These are phyloP conservation scores for Wickerhamomyces queroliae DNA, from an alignment of 805 yeast species.

Conservation along the genomic window DNA sequence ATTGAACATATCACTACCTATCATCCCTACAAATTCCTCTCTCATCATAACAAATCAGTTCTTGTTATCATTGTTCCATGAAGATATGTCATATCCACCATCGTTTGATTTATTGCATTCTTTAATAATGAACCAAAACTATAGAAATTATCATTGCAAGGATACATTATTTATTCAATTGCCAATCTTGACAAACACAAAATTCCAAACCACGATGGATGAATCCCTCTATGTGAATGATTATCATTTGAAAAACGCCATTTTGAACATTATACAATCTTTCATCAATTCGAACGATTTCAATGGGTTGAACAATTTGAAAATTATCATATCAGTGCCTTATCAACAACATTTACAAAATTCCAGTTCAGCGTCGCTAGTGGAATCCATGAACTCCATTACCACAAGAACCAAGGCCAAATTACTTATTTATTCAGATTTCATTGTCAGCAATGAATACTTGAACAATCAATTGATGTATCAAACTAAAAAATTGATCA, in stretches of 20 bases:
- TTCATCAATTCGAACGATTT: constrained; percentile 13
- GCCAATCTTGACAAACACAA: constrained; percentile 16
- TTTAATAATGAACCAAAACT: constrained; percentile 11
- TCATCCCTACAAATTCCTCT: constrained; percentile 13
- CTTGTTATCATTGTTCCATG: constrained; percentile 12
- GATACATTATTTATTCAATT: constrained; percentile 20
- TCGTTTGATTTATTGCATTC: constrained; percentile 18
- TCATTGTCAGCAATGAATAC: background rate
- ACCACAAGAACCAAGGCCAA: too few species aligned
- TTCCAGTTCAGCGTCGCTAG: too few species aligned
- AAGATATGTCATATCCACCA: constrained; percentile 15
- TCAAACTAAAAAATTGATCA: background rate
- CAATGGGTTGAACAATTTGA: constrained; percentile 10
- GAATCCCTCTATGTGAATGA: constrained; percentile 17
- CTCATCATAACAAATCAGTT: constrained; percentile 13
- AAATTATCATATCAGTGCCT: constrained; percentile 14
- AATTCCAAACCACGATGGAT: constrained; percentile 12
- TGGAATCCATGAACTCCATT: too few species aligned
- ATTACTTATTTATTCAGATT: constrained; percentile 8
- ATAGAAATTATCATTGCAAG: constrained; percentile 9
- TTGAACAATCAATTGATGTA: background rate
- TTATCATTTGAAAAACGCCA: constrained; percentile 9
- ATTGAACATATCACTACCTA: constrained; percentile 6
- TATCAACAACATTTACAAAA: constrained; percentile 19
- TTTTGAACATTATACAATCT: constrained; percentile 14